Percentiles rank a stretch among this genome's conserved stretches.
phyloP scores from a whole-genome alignment of 2,329 filamentous ascomycete species.

The Helminthosporium solani region DNA sequence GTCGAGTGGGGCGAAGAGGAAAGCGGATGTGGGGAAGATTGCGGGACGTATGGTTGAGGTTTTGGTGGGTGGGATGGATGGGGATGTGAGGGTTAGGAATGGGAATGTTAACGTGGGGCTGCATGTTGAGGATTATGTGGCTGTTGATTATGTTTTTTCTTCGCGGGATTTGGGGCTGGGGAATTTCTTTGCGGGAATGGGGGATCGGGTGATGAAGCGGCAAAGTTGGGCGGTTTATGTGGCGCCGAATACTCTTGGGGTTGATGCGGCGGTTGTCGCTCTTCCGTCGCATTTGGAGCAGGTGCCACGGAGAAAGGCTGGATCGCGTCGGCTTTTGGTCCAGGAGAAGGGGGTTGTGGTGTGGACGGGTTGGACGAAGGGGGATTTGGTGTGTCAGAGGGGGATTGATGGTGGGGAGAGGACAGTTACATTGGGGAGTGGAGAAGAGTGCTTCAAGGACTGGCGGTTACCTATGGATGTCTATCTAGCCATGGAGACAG shows the following conservation, averaged over 20 bases:
- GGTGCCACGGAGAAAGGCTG: not conserved
- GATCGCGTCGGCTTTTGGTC: not conserved
- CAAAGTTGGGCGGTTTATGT: not conserved
- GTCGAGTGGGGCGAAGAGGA: conserved; percentile 15
- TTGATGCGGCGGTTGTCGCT: not conserved
- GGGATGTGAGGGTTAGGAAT: conserved; percentile 10
- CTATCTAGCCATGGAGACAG: no score
- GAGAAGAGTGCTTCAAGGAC: not conserved
- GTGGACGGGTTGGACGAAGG: not conserved
- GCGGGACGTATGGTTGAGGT: conserved; percentile 20
- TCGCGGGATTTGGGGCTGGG: not conserved
- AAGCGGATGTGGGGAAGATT: conserved; percentile 17
- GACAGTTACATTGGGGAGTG: not conserved
- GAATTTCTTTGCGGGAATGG: not conserved
- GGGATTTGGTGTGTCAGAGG: not conserved
- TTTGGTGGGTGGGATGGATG: conserved; percentile 18
- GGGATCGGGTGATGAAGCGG: not conserved
- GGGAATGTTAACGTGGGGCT: conserved; percentile 18
- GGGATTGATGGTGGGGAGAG: not conserved
- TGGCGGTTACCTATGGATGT: not conserved
- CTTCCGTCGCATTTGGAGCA: not conserved
- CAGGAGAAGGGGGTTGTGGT: conserved; percentile 1
- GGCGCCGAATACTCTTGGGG: not conserved
- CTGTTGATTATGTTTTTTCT: conserved; percentile 8
- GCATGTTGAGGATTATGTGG: conserved; percentile 13